Percentiles rank a stretch among this genome's conserved stretches.
phyloP scores from a whole-genome alignment of 2,329 filamentous ascomycete species.

The Coniochaeta prunicola region DNA sequence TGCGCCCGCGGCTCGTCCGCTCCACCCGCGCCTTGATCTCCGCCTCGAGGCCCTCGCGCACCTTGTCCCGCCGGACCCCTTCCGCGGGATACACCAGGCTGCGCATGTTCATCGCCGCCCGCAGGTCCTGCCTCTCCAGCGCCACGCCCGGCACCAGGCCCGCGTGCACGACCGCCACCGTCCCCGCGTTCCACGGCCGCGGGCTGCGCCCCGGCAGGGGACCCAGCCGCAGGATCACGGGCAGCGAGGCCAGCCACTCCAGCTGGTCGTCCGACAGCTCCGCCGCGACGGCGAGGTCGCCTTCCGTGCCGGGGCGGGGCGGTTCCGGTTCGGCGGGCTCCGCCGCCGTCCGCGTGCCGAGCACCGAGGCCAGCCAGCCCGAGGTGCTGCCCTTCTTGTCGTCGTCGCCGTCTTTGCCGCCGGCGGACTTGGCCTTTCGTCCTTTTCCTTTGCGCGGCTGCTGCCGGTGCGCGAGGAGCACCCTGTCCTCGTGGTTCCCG shows the following conservation, averaged over 20 bases:
- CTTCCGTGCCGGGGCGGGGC: not conserved
- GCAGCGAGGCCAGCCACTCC: conserved; percentile 61
- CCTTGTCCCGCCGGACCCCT: conserved; percentile 33
- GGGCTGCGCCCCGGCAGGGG: conserved; percentile 30
- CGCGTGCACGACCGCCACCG: conserved; percentile 74
- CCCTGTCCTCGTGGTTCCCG: conserved; percentile 86
- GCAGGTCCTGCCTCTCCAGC: conserved; percentile 65
- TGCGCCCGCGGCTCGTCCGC: conserved; percentile 4
- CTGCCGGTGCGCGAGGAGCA: conserved; percentile 55
- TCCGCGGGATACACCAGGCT: conserved; percentile 59
- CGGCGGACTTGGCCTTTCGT: conserved; percentile 2
- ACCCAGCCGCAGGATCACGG: conserved; percentile 73
- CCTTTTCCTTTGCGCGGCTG: not conserved
- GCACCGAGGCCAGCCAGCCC: not conserved
- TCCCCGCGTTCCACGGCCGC: conserved; percentile 19
- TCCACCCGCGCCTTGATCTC: conserved; percentile 15
- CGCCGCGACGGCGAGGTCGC: not conserved
- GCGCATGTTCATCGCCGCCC: conserved; percentile 88
- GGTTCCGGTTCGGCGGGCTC: not conserved
- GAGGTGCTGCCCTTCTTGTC: too few relatives aligned
- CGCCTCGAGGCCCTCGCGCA: conserved; percentile 27
- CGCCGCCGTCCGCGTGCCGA: not conserved
- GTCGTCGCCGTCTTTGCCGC: conserved; percentile 7
- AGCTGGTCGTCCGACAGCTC: conserved; percentile 41
- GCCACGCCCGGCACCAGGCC: conserved; percentile 72